Percentiles rank a stretch among this genome's conserved stretches.
phyloP scores from a whole-genome alignment of 768 basidiomycete genomes.

The Boletus reticulatus region DNA sequence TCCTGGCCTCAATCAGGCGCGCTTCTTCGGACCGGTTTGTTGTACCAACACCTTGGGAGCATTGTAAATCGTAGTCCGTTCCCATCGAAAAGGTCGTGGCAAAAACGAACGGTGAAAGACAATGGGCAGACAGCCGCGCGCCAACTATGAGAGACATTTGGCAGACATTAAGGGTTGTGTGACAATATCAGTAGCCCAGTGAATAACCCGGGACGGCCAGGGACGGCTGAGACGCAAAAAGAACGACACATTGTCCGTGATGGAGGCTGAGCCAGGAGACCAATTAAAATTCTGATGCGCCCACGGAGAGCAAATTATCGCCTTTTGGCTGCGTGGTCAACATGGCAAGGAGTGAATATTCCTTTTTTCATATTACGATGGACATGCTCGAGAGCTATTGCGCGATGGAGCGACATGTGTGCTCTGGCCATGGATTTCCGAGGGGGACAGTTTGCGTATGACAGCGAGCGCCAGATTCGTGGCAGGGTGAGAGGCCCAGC shows the following conservation, averaged over 20 bases:
- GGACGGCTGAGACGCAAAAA: conserved; percentile 5
- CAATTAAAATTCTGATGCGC: conserved; percentile 20
- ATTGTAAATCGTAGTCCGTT: conserved; percentile 4
- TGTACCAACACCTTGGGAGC: background rate
- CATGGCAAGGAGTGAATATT: conserved; percentile 2
- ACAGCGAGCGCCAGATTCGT: conserved; percentile 7
- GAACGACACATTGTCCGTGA: conserved; percentile 3
- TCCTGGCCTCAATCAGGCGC: background rate
- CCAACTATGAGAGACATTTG: background rate
- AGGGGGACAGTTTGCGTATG: conserved; percentile 6
- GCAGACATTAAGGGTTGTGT: background rate
- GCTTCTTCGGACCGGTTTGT: conserved; percentile 9
- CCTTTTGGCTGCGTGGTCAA: background rate
- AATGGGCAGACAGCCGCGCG: background rate
- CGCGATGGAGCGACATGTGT: background rate
- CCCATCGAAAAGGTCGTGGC: conserved; percentile 22
- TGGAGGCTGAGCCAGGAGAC: conserved; percentile 13
- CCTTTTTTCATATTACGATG: conserved; percentile 2
- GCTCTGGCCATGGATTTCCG: conserved; percentile 15
- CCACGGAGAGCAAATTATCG: background rate
- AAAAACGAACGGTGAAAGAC: background rate
- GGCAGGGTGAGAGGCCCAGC: conserved; percentile 12
- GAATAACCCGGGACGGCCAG: conserved; percentile 7
- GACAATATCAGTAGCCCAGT: background rate
- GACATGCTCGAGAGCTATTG: background rate